Evolutionary conservation across 2,329 filamentous ascomycete species (phyloP), one percentile per base, ranked within the genome.

Genomic region (Gremmenia infestans): DNA sequence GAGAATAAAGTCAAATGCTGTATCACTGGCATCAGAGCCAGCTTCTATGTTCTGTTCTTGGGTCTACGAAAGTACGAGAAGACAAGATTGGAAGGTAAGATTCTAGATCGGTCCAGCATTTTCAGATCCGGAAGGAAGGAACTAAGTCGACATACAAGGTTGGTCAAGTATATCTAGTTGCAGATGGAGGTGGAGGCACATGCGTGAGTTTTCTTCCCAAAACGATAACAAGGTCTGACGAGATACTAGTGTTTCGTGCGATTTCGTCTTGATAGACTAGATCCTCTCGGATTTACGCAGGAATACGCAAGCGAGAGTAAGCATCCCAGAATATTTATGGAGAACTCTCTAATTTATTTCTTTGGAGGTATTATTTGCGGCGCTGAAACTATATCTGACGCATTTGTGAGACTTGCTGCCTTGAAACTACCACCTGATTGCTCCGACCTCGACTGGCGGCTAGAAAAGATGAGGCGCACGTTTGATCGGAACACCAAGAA

Each of bases 171-270:
- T 60, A 58, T 32, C 5, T 57, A 9, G 45, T 58, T 14, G 53
- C 36, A 5, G 58, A 60, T 49, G 53, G 53, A 28, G 55, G 58
- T 1, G 58, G 58, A 11, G 55, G 53, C 46, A 60, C 55, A n/a
- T 57, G 58, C 39, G 57, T 60, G 35, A 32, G 57, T 46, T 6
- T 22, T 28, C 3, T 5, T 1, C 4, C 9, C 7, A 4, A 19
- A 23, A 46, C 12, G 14, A 32, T 12, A 5, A 8, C 11, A 17
- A n/a, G 12, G 5, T 15, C 23, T 17, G 35, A 47, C 48, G 9
- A 54, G 17, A 35, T 35, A 25, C 1, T 12, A 60, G 57, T 60
- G 52, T 28, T 42, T 60, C 4, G 55, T 56, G 19, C 47, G 55
- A n/a, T 56, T 51, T 48, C 46, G 50, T 14, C 22, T 60, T 8